These are phyloP conservation scores for Juglanconis sp. DNA, from an alignment of 2,329 filamentous ascomycete species.

Conservation along the genomic window DNA sequence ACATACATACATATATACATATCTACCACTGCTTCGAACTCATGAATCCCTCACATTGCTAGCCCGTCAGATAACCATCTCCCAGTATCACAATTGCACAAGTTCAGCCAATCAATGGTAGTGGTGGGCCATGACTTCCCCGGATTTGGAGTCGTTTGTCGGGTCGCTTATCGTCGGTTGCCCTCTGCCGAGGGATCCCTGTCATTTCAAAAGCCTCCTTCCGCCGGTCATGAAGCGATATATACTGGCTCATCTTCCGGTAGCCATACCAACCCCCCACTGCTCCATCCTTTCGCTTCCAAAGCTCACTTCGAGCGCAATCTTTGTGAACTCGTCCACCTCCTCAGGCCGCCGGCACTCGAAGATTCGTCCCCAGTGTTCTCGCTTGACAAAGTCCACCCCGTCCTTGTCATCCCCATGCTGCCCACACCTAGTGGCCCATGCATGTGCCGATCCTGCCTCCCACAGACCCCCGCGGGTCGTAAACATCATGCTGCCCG, in stretches of 20 bases:
- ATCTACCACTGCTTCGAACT: too few species aligned
- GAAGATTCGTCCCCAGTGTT: constrained; percentile 12
- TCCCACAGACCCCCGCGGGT: constrained; percentile 22
- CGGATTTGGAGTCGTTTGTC: neutral
- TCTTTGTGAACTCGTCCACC: constrained; percentile 16
- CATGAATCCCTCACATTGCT: too few species aligned
- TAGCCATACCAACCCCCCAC: constrained; percentile 13
- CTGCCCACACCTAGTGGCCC: constrained; percentile 18
- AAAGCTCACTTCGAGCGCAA: constrained; percentile 12
- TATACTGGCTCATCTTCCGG: neutral
- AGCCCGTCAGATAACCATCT: too few species aligned
- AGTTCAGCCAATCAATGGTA: neutral
- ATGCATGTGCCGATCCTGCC: constrained; percentile 21
- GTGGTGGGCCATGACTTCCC: neutral
- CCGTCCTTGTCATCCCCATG: neutral
- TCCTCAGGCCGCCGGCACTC: constrained; percentile 14
- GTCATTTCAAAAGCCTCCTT: neutral
- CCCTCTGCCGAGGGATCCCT: neutral
- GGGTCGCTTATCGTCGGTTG: neutral
- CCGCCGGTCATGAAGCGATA: neutral
- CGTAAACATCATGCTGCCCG: constrained; percentile 24
- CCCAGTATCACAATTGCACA: neutral
- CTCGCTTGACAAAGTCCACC: constrained; percentile 9
- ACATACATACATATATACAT: too few species aligned
- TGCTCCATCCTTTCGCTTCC: constrained; percentile 15